Evolutionary conservation across 73 alveolate genomes (phyloP).

Genomic region (Paramecium octaurelia): DNA sequence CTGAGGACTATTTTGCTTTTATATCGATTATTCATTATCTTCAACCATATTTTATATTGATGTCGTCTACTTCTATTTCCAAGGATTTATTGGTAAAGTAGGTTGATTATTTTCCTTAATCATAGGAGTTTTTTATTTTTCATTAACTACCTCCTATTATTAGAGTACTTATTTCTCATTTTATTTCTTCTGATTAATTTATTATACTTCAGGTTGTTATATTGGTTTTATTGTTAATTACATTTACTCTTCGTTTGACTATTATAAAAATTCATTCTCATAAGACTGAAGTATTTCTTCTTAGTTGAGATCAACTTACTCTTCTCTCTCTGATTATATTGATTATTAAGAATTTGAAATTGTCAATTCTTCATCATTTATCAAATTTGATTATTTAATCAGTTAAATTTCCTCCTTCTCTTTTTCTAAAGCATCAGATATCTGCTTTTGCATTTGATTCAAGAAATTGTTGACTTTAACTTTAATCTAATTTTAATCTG

Average conservation of each 20-base stretch:
- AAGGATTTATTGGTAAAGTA: neutral
- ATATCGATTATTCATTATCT: neutral
- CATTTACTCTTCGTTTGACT: neutral
- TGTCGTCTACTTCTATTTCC: neutral
- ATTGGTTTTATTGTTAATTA: neutral
- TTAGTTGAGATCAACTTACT: neutral
- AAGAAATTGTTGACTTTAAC: conserved; percentile 5
- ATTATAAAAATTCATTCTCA: neutral
- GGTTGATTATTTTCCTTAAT: neutral
- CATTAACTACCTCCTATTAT: neutral
- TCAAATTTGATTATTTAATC: neutral
- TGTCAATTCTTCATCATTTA: neutral
- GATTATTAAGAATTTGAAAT: neutral
- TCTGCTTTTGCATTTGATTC: neutral
- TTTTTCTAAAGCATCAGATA: neutral
- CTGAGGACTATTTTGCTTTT: neutral
- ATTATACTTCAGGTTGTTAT: neutral
- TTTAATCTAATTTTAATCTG: conserved; percentile 2
- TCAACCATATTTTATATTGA: neutral
- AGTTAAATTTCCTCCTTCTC: conserved; percentile 23
- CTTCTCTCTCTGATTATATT: neutral
- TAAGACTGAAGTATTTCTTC: neutral
- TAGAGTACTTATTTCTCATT: neutral
- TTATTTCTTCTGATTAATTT: neutral
- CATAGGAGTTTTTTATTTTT: neutral